Evolutionary conservation across 148 eudicot species (phyloP), one percentile per base, ranked within the genome.

Genomic region (Dianthus caryophyllus): DNA sequence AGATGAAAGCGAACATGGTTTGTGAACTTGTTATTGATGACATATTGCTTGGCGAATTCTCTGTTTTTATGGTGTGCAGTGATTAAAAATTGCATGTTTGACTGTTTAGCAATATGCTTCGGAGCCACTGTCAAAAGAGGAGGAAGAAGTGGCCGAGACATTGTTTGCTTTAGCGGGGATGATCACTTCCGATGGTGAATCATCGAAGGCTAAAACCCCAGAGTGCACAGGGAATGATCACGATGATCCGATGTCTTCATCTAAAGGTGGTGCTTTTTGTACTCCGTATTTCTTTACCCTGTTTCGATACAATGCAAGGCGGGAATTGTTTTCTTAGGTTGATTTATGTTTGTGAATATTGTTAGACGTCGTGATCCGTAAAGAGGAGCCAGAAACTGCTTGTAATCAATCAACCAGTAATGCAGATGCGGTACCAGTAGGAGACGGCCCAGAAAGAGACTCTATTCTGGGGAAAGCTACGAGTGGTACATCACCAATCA

Each of bases 121-220:
- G 66, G 24, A 64, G 64, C 61, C 61, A 21, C 72, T 88, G 61
- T 77, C 91, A 26, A 88, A 84, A 80, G 95, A 88, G 43, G 97
- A 88, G 69, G 84, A 84, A 79, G 97, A 90, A 83, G 97, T 83
- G 70, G 95, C 80, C 2, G 89, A 90, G 75, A 78, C 95, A 68
- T 75, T 90, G 63, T 79, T 68, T 58, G 86, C 95, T 54, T 79
- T 90, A 76, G 85, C 91, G 30, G 83, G 67, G 50, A 66, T 86
- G 82, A 70, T 79, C 71, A 73, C 88, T 50, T 76, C 25, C 44
- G 65, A 52, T 47, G 71, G 65, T 50, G 78, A 79, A 78, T 46
- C 70, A 9, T 64, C 63, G 21, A 62, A 73, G 61, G 43, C 66
- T 66, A 71, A 71, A 69, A 43, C 73, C 38, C 26, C 49, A 18